Evolutionary conservation across 768 basidiomycete species (phyloP).

Genomic region (Coprinopsis cinerea): DNA sequence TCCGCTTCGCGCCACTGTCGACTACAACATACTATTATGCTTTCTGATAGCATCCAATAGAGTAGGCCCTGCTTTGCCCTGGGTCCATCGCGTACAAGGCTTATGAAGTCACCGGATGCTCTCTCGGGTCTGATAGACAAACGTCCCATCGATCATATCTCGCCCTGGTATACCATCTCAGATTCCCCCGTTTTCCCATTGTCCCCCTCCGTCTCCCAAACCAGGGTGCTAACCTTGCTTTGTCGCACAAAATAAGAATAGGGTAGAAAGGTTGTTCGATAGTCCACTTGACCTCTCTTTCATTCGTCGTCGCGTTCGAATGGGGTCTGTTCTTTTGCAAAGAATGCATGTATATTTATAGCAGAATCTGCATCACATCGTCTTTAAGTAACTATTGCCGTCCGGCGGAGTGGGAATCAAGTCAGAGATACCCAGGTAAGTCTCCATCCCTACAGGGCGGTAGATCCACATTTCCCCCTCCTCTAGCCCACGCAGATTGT

Average conservation of each 20-base stretch:
- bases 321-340: background rate
- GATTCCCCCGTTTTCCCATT: background rate
- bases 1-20: background rate
- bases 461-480: constrained; percentile 56
- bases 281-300: background rate
- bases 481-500: constrained; percentile 38
- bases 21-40: background rate
- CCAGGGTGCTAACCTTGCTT: constrained; percentile 2
- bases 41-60: background rate
- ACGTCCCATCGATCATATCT: no score
- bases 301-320: background rate
- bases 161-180: no score
- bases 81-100: background rate
- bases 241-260: background rate
- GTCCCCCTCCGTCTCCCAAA: background rate
- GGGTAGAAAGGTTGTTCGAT: constrained; percentile 5
- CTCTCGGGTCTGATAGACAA: background rate
- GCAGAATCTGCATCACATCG: background rate
- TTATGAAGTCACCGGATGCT: background rate
- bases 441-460: constrained; percentile 40
- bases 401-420: constrained; percentile 18
- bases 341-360: background rate
- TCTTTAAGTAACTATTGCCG: constrained; percentile 9
- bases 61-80: background rate
- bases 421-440: constrained; percentile 24